Evolutionary conservation across 306 rosid genomes (phyloP), one percentile per base, ranked within the genome.

Genomic region (Styphnolobium japonicum): DNA sequence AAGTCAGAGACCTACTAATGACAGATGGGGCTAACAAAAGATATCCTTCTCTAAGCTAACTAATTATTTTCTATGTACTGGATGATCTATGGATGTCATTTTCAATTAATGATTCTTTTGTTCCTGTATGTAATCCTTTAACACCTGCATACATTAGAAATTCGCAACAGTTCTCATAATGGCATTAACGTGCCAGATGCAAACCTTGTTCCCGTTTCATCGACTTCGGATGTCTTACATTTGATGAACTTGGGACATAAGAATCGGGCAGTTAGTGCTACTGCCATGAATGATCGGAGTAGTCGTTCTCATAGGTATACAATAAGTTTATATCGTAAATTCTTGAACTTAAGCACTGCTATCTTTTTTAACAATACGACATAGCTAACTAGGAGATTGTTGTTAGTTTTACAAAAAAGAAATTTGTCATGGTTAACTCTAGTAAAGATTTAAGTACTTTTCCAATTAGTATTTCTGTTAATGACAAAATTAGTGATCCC

Each of bases 131-230:
- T 43, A 69, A 39, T 75, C 79, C 86, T 83, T 82, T 86, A 79
- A 88, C 89, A 71, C 36, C 67, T 48, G 31, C 64, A 37, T 67
- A 94, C 95, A 76, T 85, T 94, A 86, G 97, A 94, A 77, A 90
- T 92, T 43, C 91, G 97, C 36, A 94, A 94, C 82, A 88, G 92
- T 73, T 84, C 97, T 72, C 89, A 83, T 48, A 92, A 87, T 23
- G 97, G 97, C 52, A 92, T 94, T 64, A 94, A 94, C 34, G 97
- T 94, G 76, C 98, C 97, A 12, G 97, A 92, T 10, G 98, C 98
- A 43, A 88, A 83, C 80, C 89, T 87, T 42, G 88, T 94, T 75
- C 91, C 93, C 0, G 98, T 92, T 57, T 87, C 97, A 52, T 86
- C 95, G 27, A 87, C 97, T 56, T 74, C 90, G 2, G 97, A 94